These are phyloP conservation scores for Colletotrichum spaethianum DNA, from an alignment of 2,329 filamentous ascomycete genomes.

Conservation along the genomic window DNA sequence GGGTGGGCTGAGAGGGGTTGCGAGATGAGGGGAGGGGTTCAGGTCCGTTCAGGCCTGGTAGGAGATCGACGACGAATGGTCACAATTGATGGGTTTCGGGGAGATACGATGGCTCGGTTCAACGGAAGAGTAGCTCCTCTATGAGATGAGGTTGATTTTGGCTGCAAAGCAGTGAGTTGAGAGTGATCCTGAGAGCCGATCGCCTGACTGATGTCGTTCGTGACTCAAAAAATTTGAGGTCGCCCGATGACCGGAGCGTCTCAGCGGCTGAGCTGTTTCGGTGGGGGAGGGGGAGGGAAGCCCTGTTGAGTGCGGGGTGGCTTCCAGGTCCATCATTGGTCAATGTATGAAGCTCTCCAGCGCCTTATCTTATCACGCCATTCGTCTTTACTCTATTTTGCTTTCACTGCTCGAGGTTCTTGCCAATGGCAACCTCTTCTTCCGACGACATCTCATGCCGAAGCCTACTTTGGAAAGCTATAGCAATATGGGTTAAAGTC, in stretches of 20 bases:
- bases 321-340: neutral
- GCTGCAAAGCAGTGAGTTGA: constrained; percentile 13
- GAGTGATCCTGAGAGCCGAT: constrained; percentile 10
- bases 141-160: neutral
- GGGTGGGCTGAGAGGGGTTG: neutral
- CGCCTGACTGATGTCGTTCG: constrained; percentile 6
- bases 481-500: neutral
- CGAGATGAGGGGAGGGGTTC: constrained; percentile 4
- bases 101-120: neutral
- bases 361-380: constrained; percentile 13
- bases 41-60: neutral
- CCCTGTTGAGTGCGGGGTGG: constrained; percentile 36
- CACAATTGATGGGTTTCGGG: neutral
- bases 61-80: neutral
- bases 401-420: constrained; percentile 2
- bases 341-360: neutral
- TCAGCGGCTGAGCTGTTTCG: constrained; percentile 21
- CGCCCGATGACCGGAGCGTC: constrained; percentile 35
- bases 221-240: constrained; percentile 37
- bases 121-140: neutral
- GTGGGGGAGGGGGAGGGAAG: constrained; percentile 22
- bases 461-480: neutral
- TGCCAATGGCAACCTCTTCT: constrained; percentile 29
- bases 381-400: neutral
- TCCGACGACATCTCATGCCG: constrained; percentile 27